Evolutionary conservation across 176 grass and related monocot genomes (phyloP).

Genomic region (Avena insularis): DNA sequence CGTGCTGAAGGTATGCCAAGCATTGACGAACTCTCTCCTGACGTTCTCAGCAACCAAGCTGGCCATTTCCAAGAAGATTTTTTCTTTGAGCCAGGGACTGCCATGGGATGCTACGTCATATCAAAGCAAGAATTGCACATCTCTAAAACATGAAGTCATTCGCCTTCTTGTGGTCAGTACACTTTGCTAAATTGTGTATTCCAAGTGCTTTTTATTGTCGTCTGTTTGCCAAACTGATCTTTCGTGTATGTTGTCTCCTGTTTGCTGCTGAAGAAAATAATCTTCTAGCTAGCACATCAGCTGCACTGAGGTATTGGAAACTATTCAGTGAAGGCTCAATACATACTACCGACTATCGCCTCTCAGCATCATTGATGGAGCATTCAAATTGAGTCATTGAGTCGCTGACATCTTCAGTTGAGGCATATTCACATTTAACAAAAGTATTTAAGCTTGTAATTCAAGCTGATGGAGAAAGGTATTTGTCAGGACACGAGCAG

Average conservation of each 20-base stretch:
- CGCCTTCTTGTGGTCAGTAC: background rate
- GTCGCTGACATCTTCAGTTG: background rate
- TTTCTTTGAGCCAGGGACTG: conserved; percentile 58
- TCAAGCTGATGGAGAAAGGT: background rate
- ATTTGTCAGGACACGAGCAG: background rate
- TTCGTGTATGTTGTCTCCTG: background rate
- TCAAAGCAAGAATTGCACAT: conserved; percentile 64
- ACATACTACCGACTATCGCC: background rate
- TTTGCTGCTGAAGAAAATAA: background rate
- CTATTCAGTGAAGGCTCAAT: background rate
- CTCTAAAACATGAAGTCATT: conserved; percentile 16
- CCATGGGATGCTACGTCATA: conserved; percentile 66
- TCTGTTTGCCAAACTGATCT: background rate
- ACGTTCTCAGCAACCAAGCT: conserved; percentile 49
- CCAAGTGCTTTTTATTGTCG: background rate
- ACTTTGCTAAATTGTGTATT: background rate
- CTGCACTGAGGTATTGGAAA: background rate
- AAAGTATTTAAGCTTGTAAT: background rate
- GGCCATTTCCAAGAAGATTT: conserved; percentile 73
- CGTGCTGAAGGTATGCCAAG: conserved; percentile 68
- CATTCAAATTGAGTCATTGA: background rate
- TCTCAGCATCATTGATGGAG: background rate
- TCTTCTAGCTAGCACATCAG: background rate
- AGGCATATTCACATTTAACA: background rate
- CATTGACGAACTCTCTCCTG: conserved; percentile 49